Percentiles rank a stretch among this genome's conserved stretches.
Evolutionary conservation across 305 asterid species (phyloP).

Genomic region (Coffea humblotiana): DNA sequence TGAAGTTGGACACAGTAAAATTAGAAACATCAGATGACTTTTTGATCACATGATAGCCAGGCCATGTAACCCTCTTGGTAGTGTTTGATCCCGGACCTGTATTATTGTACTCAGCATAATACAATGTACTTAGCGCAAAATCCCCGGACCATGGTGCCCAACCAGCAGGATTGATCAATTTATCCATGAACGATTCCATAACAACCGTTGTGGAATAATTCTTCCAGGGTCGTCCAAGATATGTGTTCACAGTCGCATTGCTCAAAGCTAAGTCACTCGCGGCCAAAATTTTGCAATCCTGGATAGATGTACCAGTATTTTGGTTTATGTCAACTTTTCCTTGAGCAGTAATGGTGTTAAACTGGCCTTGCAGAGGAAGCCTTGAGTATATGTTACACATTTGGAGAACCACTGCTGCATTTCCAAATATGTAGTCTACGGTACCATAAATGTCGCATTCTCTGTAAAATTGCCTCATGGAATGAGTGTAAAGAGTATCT

Average conservation of each 20-base stretch:
- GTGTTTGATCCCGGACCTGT: constrained; percentile 66
- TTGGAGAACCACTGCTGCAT: constrained; percentile 27
- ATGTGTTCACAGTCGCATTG: constrained; percentile 8
- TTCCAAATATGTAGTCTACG: constrained; percentile 25
- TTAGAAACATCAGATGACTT: constrained; percentile 41
- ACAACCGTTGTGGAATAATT: constrained; percentile 24
- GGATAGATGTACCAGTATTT: constrained; percentile 22
- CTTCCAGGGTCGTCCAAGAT: constrained; percentile 35
- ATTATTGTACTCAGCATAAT: constrained; percentile 64
- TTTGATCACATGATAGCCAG: constrained; percentile 46
- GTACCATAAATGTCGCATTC: constrained; percentile 28
- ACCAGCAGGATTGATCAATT: constrained; percentile 45
- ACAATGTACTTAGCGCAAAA: constrained; percentile 57
- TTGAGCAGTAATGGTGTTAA: constrained; percentile 31
- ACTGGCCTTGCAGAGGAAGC: constrained; percentile 26
- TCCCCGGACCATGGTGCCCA: constrained; percentile 70
- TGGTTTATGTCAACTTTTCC: constrained; percentile 25
- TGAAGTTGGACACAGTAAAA: constrained; percentile 54
- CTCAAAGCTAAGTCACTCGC: constrained; percentile 21
- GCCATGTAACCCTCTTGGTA: constrained; percentile 57
- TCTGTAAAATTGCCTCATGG: constrained; percentile 25
- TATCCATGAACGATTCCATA: constrained; percentile 27
- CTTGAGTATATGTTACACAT: constrained; percentile 26
- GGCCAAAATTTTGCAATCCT: constrained; percentile 11
- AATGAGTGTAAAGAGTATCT: constrained; percentile 26